Conservation (phyloP, 306 rosid genomes). For the Parietaria judaica region DNA sequence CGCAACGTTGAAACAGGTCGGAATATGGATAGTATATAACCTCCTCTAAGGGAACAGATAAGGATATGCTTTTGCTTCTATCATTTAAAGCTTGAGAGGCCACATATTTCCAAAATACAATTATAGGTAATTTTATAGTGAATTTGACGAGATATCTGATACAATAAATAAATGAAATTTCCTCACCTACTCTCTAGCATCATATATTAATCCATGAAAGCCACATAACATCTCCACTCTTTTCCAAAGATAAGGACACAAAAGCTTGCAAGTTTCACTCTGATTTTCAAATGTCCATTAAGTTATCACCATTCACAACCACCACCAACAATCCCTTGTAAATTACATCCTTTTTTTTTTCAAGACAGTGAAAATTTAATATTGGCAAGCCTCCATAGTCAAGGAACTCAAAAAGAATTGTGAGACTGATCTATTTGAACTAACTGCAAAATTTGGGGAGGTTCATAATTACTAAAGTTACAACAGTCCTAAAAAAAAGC, state of each 20-base stretch:
- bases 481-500: neutral
- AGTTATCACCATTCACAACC: neutral
- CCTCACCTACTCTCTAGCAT: conserved; percentile 20
- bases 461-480: neutral
- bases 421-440: conserved; percentile 10
- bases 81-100: neutral
- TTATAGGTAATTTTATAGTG: neutral
- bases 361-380: neutral
- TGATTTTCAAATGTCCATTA: conserved; percentile 5
- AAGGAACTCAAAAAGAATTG: neutral
- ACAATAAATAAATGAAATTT: conserved; percentile 3
- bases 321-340: too few species aligned
- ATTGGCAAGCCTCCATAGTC: too few species aligned
- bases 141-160: conserved; percentile 1
- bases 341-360: neutral
- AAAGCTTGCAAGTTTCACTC: conserved; percentile 4
- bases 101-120: conserved; percentile 5
- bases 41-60: conserved; percentile 2
- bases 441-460: conserved; percentile 32
- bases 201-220: conserved; percentile 11
- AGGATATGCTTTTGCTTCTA: neutral
- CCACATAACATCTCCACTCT: conserved; percentile 3
- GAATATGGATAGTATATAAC: neutral
- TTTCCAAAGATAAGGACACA: conserved; percentile 9
- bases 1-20: neutral